Base-by-base conservation (phyloP, 2,329 filamentous ascomycete genomes). In the Fusarium sp. region DNA sequence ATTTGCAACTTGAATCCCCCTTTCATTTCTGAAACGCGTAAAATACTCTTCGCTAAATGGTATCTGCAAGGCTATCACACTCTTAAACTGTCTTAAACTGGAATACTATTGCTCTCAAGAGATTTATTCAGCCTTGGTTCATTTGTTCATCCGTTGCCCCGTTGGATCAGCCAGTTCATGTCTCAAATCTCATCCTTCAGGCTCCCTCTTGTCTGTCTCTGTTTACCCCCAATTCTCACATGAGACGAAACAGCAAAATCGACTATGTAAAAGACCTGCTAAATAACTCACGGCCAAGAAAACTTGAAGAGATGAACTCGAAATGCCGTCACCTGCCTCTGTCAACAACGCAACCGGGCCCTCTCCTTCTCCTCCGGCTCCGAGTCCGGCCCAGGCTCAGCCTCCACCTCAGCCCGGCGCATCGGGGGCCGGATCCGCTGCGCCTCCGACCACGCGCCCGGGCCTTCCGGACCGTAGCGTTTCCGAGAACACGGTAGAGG, bases 401-500 rank as follows among this genome's bases (percentile, higher is more conserved):
- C 61, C 65, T 67, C 54, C 69, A 67, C 50, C 60, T 49, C 73
- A 54, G 70, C 38, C 69, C 71, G 64, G 69, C 60, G 44, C 67
- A 47, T 73, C 73, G 69, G 69, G 66, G 67, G 59, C 64, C 69
- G 53, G 67, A 65, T 49, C 74, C 67, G 61, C 64, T 67, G 56
- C 73, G 56, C 57, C 72, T 59, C 62, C 73, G 42, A 59, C 67
- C 44, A 62, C 67, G 40, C 75, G 73, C 32, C 77, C 77, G 42
- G 69, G 82, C 25, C 82, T 96, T 53, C 95, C 95, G 12, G 86
- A 90, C 62, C 89, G 88, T 71, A 85, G 90, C 69, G 90, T 97
- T 35, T 91, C 89, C 6, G 88, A 90, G 75, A 88, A 89, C 4
- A 93, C 88, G 18, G 91, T 98, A 73, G 93, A 95, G 78, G 90